These are phyloP conservation scores for Basipetospora chlamydospora DNA, from an alignment of 2,329 filamentous ascomycete species.

Conservation along the genomic window DNA sequence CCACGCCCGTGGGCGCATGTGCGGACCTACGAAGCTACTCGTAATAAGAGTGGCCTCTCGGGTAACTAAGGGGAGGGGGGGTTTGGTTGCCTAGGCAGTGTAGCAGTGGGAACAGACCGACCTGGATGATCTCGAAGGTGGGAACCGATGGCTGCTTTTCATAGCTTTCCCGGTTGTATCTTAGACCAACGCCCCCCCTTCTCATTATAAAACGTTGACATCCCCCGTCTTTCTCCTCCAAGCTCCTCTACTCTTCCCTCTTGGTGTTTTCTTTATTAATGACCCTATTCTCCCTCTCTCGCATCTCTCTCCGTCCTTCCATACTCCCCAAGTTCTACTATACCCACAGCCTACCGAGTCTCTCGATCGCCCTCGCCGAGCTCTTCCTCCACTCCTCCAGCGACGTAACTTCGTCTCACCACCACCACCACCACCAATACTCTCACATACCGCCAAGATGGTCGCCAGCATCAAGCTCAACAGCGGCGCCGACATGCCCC, in stretches of 20 bases:
- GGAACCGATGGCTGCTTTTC: too few relatives aligned
- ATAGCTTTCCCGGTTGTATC: conserved; percentile 2
- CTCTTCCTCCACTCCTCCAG: not conserved
- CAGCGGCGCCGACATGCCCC: conserved; percentile 55
- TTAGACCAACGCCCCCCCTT: not conserved
- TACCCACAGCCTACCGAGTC: not conserved
- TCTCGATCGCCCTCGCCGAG: not conserved
- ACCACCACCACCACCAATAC: not conserved
- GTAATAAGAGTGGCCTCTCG: not conserved
- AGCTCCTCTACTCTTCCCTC: not conserved
- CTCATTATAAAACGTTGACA: not conserved
- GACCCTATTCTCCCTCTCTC: not conserved
- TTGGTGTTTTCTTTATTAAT: not conserved
- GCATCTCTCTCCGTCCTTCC: not conserved
- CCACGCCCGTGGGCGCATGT: too few relatives aligned
- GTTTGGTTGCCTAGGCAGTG: not conserved
- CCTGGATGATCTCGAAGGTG: too few relatives aligned
- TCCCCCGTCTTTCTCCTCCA: too few relatives aligned
- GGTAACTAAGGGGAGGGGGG: not conserved
- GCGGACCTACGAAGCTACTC: too few relatives aligned
- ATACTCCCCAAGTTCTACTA: not conserved
- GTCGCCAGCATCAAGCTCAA: conserved; percentile 38
- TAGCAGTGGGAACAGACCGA: conserved; percentile 1
- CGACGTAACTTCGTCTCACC: not conserved
- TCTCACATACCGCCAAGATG: conserved; percentile 5